Evolutionary conservation across 176 grass and related monocot genomes (phyloP), one percentile per base, ranked within the genome.

Genomic region (Calamus simplicifolius): DNA sequence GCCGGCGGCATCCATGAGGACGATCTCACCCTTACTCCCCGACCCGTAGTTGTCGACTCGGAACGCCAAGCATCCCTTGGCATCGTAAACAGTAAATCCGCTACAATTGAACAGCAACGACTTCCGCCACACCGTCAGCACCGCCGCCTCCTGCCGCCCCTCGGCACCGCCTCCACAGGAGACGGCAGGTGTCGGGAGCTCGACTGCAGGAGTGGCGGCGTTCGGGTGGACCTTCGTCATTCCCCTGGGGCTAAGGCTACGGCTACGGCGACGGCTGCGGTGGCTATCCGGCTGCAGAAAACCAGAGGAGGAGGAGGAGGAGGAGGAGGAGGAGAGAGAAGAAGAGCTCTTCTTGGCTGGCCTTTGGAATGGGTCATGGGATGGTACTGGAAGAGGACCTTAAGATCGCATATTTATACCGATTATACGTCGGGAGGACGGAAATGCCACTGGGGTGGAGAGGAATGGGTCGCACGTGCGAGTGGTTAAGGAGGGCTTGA

Each of bases 101-200:
- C 69, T 87, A 77, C 91, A 95, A 67, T 86, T 89, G 86, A 95
- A 90, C 43, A 95, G 67, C 43, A 90, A 86, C 13, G 86, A 90
- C 80, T 95, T 95, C 71, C 86, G 72, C 91, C 91, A 95, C 91
- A 95, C 87, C 27, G 92, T 97, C 61, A 97, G 62, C 61, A 75
- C 64, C 70, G 67, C 72, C 54, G 68, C 43, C 52, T 67, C 71
- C 2, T 68, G 75, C 67, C 25, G 64, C 27, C 64, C 7, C 13
- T 43, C 18, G 16, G 52, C 49, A 49, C 16, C 8, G 48, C 55
- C 52, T 13, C n/a, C 21, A 26, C 65, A 17, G 10, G 26, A 13
- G 0, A 35, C 53, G 48, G 57, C 29, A 51, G n/a, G 14, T 18
- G 5, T 16, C 16, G 23, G 62, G 23, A 51, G 25, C 17, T 66